A percentile compares a stretch with the other conserved stretches of the same genome.
These are phyloP conservation scores for Claviceps monticola DNA, from an alignment of 2,329 filamentous ascomycete genomes.

Conservation along the genomic window DNA sequence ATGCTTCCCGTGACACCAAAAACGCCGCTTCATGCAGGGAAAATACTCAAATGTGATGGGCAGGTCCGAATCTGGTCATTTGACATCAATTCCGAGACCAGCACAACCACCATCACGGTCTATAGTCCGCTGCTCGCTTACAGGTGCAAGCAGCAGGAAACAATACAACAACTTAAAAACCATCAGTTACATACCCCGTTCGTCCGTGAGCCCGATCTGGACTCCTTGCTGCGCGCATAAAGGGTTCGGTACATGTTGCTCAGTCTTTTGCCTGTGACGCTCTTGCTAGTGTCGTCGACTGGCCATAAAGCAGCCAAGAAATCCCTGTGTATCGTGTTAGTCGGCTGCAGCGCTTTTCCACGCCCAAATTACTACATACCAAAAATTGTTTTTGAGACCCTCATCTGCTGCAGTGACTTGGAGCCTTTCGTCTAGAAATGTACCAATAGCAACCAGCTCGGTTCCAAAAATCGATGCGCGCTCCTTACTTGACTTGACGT, in stretches of 20 bases:
- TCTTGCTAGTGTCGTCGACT: constrained; percentile 30
- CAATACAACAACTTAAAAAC: neutral
- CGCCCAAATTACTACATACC: constrained; percentile 22
- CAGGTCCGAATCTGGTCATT: neutral
- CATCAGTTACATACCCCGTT: constrained; percentile 15
- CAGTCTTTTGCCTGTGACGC: constrained; percentile 28
- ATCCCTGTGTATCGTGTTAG: constrained; percentile 23
- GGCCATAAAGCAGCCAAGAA: constrained; percentile 32
- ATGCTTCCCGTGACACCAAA: constrained; percentile 10
- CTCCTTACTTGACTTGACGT: constrained; percentile 47
- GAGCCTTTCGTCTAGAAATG: constrained; percentile 39
- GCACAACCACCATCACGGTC: neutral
- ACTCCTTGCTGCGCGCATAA: constrained; percentile 19
- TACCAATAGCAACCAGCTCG: constrained; percentile 47
- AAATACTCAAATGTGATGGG: constrained; percentile 8
- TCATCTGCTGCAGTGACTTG: constrained; percentile 27
- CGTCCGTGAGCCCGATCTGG: constrained; percentile 16
- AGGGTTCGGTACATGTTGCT: constrained; percentile 31
- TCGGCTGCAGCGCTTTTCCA: neutral
- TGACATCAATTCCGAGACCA: neutral
- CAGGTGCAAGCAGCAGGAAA: neutral
- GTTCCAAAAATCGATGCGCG: constrained; percentile 47
- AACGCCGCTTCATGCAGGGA: constrained; percentile 14
- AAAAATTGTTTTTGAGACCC: constrained; percentile 34
- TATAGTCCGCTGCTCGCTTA: neutral